Evolutionary conservation across 2,329 filamentous ascomycete species (phyloP), one percentile per base, ranked within the genome.

Genomic region (Tolypocladium tropicale): DNA sequence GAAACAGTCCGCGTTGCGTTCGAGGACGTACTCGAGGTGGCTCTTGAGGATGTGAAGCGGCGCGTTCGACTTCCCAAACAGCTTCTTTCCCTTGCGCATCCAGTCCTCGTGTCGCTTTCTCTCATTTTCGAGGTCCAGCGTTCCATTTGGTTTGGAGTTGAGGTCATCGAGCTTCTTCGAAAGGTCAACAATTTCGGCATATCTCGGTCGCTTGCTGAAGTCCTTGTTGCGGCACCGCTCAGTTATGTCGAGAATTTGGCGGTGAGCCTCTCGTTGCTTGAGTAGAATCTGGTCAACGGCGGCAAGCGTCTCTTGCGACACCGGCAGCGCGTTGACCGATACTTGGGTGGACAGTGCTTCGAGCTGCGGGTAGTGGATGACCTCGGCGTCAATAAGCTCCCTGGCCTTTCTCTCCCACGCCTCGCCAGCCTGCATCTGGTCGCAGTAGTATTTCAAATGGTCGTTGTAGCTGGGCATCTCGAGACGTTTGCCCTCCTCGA

Each of bases 41-140:
- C 87, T 88, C 66, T 93, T 94, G 32, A 99, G 79, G 61, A 99
- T 99, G 70, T 99, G 94, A 14, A 99, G 77, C 1, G 94, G 94
- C 1, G 94, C 94, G 68, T 99, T 99, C 1, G 94, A 94, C 72
- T 99, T 99, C 54, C 94, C 94, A 67, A 99, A 99, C 0, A 99
- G 75, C 70, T 96, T 96, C 75, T 99, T 99, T 53, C 94, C 94
- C 65, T 90, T 90, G 34, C 94, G 83, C 93, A 99, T 99, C 94
- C 94, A 99, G 70, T 99, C 94, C 68, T 99, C 94, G 62, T 97
- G 94, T 9, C 90, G 85, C 68, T 94, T 95, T 61, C 94, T 88
- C 69, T 97, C 91, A 61, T 90, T 92, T 67, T 99, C 94, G 5
- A 99, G 81, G 65, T 99, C 94, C 36, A 95, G 81, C 0, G 93